phyloP scores from a whole-genome alignment of 2,329 filamentous ascomycete species.

The Calonectria pseudoreteaudii region DNA sequence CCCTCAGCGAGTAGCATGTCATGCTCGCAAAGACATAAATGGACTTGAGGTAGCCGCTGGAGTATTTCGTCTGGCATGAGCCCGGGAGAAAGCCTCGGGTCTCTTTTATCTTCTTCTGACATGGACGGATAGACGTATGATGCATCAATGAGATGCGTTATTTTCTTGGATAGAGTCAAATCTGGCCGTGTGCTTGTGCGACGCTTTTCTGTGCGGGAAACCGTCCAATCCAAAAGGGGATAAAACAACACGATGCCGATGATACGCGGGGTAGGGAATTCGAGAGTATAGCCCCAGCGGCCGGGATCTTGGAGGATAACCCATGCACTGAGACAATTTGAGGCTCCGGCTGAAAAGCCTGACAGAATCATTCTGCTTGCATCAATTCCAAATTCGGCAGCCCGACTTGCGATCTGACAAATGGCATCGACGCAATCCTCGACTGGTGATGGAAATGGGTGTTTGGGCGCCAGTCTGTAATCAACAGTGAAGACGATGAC shows the following conservation, averaged over 20 bases:
- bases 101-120: background rate
- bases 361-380: background rate
- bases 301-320: background rate
- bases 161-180: background rate
- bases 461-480: background rate
- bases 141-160: background rate
- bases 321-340: background rate
- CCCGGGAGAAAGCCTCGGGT: background rate
- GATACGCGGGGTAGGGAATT: background rate
- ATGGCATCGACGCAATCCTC: background rate
- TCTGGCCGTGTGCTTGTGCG: background rate
- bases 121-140: background rate
- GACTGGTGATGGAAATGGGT: background rate
- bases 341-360: background rate
- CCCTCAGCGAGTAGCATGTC: background rate
- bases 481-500: conserved; percentile 1
- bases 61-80: background rate
- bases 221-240: background rate
- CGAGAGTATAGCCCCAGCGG: background rate
- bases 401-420: background rate
- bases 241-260: background rate
- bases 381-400: background rate
- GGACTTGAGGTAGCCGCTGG: background rate
- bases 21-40: background rate
- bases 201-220: background rate